phyloP scores from a whole-genome alignment of 129 eudicot genomes.

The Lactuca saligna region DNA sequence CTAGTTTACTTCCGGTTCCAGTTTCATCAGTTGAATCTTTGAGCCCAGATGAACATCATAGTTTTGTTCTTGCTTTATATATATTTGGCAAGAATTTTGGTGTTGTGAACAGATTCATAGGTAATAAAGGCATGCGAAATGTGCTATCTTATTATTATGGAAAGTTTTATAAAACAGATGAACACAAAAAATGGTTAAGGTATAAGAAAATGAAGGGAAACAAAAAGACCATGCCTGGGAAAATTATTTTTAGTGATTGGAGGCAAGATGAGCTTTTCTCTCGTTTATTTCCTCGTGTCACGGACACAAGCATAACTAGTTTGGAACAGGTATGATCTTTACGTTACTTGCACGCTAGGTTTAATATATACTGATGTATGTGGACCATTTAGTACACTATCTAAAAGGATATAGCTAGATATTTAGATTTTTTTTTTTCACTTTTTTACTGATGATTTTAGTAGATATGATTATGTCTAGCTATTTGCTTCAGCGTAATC shows the following conservation, averaged over 20 bases:
- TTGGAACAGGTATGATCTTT: constrained; percentile 33
- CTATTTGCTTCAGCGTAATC: background rate
- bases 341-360: background rate
- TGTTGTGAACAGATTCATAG: constrained; percentile 38
- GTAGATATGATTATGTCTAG: too few relatives aligned
- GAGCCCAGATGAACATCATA: constrained; percentile 40
- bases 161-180: constrained; percentile 34
- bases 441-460: too few relatives aligned
- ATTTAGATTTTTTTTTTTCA: too few relatives aligned
- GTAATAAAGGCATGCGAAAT: constrained; percentile 32
- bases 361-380: too few relatives aligned
- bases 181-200: constrained; percentile 36
- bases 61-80: constrained; percentile 48
- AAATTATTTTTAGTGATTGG: constrained; percentile 41
- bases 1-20: constrained; percentile 30
- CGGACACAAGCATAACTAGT: constrained; percentile 35
- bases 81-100: constrained; percentile 44
- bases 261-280: constrained; percentile 42
- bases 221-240: constrained; percentile 34
- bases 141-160: constrained; percentile 42
- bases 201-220: constrained; percentile 32
- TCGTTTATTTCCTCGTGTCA: constrained; percentile 33
- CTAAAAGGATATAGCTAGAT: background rate
- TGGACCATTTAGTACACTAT: background rate
- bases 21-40: constrained; percentile 25